Evolutionary conservation across 2,329 filamentous ascomycete species (phyloP), one percentile per base, ranked within the genome.

Genomic region (Aspergillus aculeatinus): DNA sequence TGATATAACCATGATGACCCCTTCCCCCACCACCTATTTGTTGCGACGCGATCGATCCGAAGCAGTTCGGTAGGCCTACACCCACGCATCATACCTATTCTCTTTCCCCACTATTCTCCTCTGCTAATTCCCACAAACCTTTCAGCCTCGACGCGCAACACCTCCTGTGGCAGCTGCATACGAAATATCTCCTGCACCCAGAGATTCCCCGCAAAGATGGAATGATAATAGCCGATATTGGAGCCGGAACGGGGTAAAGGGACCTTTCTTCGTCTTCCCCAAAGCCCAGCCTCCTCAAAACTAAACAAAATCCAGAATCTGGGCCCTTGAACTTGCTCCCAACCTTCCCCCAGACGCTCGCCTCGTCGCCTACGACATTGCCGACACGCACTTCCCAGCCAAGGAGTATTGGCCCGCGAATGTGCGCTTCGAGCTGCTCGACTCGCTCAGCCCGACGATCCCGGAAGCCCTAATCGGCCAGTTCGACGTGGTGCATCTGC

Each of bases 401-500:
- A 1, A 54, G 57, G n/a, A 35, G 57, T 1, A 51, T 14, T 64
- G 60, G 55, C 60, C 63, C 3, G 14, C 47, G 5, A 68, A 68
- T 48, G 60, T 65, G 9, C 48, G 39, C 9, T 51, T 67, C 1
- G 50, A 39, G 1, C 27, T 57, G 3, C 58, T 69, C 1, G 58
- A 68, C 44, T 63, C 63, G 5, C 55, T 67, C 4, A 27, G 31
- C 16, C 59, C 65, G 16, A 16, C 39, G 23, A 48, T 63, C 2
- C 63, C 68, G 7, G 7, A 9, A 29, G 27, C 27, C 27, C 27
- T 29, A 5, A 39, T 31, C n/a, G 61, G 61, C 1, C 58, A 62
- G 35, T 68, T 65, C 29, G 67, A 69, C 55, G 63, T 67, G 23
- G 63, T 68, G 0, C 67, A 66, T 60, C 25, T 68, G 14, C 62